Conservation (phyloP, 495 filamentous ascomycete genomes). For the Penicillium silybi region DNA sequence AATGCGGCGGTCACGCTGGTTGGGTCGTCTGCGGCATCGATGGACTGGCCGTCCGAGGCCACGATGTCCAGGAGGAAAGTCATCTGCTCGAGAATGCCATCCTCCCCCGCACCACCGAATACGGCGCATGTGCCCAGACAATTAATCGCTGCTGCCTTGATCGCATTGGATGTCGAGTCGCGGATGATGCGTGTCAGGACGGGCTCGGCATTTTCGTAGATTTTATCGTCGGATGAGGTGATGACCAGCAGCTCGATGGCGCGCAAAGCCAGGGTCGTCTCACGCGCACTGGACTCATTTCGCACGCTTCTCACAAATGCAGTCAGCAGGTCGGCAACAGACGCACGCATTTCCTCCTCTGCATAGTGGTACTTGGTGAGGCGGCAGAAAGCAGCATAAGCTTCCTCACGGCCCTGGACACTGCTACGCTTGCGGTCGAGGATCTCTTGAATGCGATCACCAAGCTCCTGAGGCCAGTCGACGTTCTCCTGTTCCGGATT, state of each 20-base stretch:
- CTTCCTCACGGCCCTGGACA: conserved; percentile 72
- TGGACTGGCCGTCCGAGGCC: conserved; percentile 72
- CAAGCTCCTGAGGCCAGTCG: conserved; percentile 64
- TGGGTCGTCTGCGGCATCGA: conserved; percentile 70
- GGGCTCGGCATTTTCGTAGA: conserved; percentile 61
- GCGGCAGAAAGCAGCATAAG: conserved; percentile 64
- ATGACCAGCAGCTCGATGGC: conserved; percentile 75
- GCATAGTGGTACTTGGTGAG: conserved; percentile 72
- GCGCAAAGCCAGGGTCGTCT: conserved; percentile 65
- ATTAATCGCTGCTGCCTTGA: conserved; percentile 74
- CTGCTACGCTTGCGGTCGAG: conserved; percentile 83
- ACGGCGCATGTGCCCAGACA: conserved; percentile 68
- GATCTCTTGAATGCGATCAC: conserved; percentile 73
- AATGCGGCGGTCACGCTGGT: conserved; percentile 79
- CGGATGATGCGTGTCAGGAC: conserved; percentile 65
- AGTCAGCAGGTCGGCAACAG: conserved; percentile 61
- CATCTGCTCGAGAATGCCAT: conserved; percentile 71
- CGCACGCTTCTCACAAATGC: conserved; percentile 73
- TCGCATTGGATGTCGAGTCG: conserved; percentile 58
- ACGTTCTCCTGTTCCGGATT: conserved; percentile 52
- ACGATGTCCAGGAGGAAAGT: conserved; percentile 81
- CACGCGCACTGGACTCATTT: conserved; percentile 64
- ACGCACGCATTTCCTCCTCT: conserved; percentile 58
- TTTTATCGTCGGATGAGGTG: conserved; percentile 63
- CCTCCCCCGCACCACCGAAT: conserved; percentile 72